These are phyloP conservation scores for Gymnopilus junonius DNA, from an alignment of 768 basidiomycete genomes.

Conservation along the genomic window DNA sequence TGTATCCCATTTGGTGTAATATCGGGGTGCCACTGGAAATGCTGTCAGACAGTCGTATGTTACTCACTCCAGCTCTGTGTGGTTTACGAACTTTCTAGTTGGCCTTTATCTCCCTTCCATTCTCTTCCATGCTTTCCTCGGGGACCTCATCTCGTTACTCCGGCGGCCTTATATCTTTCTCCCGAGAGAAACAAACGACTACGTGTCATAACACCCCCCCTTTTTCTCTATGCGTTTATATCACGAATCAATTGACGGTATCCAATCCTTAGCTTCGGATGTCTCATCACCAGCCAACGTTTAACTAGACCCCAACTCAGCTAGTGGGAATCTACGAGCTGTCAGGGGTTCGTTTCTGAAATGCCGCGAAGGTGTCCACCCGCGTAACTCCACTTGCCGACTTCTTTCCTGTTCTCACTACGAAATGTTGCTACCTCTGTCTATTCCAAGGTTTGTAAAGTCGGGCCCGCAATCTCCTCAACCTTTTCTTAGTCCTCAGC, in stretches of 20 bases:
- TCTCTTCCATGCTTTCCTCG: background rate
- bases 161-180: slow-evolving; percentile 6
- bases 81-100: background rate
- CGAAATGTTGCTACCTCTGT: background rate
- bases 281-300: background rate
- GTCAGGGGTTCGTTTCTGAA: slow-evolving; percentile 5
- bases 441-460: background rate
- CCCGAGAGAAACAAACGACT: slow-evolving; percentile 11
- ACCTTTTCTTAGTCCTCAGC: slow-evolving; percentile 8
- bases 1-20: slow-evolving; percentile 8
- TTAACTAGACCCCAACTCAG: background rate
- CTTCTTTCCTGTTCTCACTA: slow-evolving; percentile 2
- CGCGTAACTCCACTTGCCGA: background rate
- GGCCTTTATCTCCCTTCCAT: slow-evolving; percentile 7
- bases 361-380: slow-evolving; percentile 1
- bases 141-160: background rate
- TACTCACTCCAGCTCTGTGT: slow-evolving; percentile 13
- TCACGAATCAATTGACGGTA: slow-evolving; percentile 19
- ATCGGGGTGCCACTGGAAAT: slow-evolving; percentile 6
- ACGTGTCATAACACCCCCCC: slow-evolving; percentile 12
- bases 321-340: slow-evolving; percentile 13
- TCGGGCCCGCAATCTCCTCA: slow-evolving; percentile 11
- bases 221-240: background rate
- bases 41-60: slow-evolving; percentile 5
- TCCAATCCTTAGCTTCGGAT: slow-evolving; percentile 10